phyloP scores from a whole-genome alignment of 2,329 filamentous ascomycete species.

The Neopestalotiopsis clavispora region DNA sequence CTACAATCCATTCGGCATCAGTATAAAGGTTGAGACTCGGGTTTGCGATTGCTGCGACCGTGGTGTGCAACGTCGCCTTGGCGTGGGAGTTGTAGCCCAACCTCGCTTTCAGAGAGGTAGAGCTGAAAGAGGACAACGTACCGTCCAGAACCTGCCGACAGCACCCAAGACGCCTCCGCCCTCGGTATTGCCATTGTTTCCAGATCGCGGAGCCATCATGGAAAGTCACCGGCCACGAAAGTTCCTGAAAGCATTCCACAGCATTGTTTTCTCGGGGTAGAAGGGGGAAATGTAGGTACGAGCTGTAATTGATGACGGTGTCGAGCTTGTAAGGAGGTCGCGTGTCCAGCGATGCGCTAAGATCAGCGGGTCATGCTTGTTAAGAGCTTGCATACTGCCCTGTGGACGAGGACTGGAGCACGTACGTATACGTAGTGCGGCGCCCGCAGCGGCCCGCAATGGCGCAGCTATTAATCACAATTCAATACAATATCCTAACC shows the following conservation, averaged over 20 bases:
- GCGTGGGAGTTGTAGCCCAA: not conserved
- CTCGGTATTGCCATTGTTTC: conserved; percentile 23
- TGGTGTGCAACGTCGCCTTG: not conserved
- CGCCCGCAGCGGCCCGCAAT: too few relatives aligned
- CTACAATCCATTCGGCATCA: conserved; percentile 41
- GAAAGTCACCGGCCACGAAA: conserved; percentile 49
- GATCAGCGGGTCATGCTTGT: not conserved
- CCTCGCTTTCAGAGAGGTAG: conserved; percentile 6
- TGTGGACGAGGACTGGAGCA: not conserved
- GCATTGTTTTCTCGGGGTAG: conserved; percentile 34
- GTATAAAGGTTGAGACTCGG: not conserved
- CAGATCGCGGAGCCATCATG: conserved; percentile 42
- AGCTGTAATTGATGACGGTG: not conserved
- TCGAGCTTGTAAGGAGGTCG: conserved; percentile 2
- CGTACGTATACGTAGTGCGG: too few relatives aligned
- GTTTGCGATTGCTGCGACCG: not conserved
- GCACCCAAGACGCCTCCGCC: conserved; percentile 33
- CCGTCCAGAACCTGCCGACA: conserved; percentile 53
- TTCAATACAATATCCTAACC: too few relatives aligned
- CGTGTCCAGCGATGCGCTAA: not conserved
- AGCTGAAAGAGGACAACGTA: conserved; percentile 29
- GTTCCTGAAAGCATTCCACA: conserved; percentile 41
- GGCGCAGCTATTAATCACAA: too few relatives aligned
- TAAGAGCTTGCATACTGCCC: not conserved
- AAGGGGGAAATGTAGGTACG: not conserved